Evolutionary conservation across 352 stramenopile genomes (phyloP).

Genomic region (Phytophthora foliorum): DNA sequence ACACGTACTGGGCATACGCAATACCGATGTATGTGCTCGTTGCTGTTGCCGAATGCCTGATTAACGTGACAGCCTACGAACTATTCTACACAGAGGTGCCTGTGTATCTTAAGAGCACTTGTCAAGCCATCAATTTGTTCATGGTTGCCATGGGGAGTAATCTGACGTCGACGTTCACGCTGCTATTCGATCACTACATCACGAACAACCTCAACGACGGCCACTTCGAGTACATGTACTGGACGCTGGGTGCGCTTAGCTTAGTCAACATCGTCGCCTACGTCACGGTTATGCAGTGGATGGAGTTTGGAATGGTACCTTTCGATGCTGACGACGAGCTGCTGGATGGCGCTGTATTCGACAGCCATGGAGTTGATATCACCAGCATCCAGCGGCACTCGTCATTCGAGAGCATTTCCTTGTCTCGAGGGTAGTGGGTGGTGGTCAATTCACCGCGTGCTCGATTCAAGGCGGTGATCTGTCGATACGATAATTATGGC

Average conservation of each 20-base stretch:
- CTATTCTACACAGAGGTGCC: slow-evolving; percentile 91
- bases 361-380: slow-evolving; percentile 74
- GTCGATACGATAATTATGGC: slow-evolving; percentile 55
- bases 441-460: not conserved
- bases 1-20: slow-evolving; percentile 85
- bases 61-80: slow-evolving; percentile 91
- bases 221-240: slow-evolving; percentile 94
- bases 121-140: slow-evolving; percentile 90
- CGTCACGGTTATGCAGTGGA: slow-evolving; percentile 86
- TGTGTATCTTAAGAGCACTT: slow-evolving; percentile 90
- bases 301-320: slow-evolving; percentile 89
- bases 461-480: slow-evolving; percentile 19
- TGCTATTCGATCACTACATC: slow-evolving; percentile 85
- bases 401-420: slow-evolving; percentile 86
- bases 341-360: slow-evolving; percentile 64
- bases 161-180: slow-evolving; percentile 89
- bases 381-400: slow-evolving; percentile 75
- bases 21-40: slow-evolving; percentile 87
- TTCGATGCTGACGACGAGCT: slow-evolving; percentile 79
- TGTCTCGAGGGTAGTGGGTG: slow-evolving; percentile 47
- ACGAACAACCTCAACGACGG: slow-evolving; percentile 79
- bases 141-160: slow-evolving; percentile 92
- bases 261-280: slow-evolving; percentile 80
- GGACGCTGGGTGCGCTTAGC: slow-evolving; percentile 76
- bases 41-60: slow-evolving; percentile 87